Conservation (phyloP, 2,329 filamentous ascomycete genomes). For the Furcasterigmium sp. region DNA sequence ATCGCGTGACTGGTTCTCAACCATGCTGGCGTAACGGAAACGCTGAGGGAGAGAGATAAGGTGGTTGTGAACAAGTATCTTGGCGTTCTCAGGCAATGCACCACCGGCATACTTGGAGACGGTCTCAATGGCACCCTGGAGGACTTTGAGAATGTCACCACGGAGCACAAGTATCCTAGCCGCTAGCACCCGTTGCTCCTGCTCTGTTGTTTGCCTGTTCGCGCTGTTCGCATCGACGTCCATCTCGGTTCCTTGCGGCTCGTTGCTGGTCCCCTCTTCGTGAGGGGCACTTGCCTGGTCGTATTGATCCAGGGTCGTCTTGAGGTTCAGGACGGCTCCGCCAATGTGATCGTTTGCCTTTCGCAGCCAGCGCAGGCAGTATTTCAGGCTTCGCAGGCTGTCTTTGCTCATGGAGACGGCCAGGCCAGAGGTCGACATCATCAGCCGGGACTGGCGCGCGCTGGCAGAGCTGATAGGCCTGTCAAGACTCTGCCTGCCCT, state of each 20-base stretch:
- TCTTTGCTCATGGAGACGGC: constrained; percentile 89
- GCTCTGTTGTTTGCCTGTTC: constrained; percentile 6
- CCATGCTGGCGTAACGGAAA: constrained; percentile 67
- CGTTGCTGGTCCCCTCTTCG: constrained; percentile 1
- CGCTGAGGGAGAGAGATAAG: constrained; percentile 79
- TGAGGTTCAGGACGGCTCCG: constrained; percentile 68
- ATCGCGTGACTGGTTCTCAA: constrained; percentile 21
- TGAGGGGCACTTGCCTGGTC: constrained; percentile 42
- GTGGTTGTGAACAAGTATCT: constrained; percentile 75
- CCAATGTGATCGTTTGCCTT: constrained; percentile 80
- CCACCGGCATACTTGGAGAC: constrained; percentile 91
- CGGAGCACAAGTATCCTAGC: constrained; percentile 64
- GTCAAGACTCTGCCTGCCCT: constrained; percentile 20
- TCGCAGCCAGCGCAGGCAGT: constrained; percentile 74
- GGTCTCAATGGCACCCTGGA: constrained; percentile 76
- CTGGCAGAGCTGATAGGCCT: constrained; percentile 17
- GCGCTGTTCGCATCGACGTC: constrained; percentile 14
- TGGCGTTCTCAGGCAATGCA: constrained; percentile 82
- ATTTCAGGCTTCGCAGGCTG: constrained; percentile 76
- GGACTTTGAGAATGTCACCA: constrained; percentile 67
- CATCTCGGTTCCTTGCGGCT: constrained; percentile 16
- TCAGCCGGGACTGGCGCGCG: constrained; percentile 74
- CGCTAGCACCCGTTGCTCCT: constrained; percentile 44
- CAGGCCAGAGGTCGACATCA: constrained; percentile 86
- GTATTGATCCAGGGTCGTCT: constrained; percentile 73